Evolutionary conservation across 2,329 filamentous ascomycete genomes (phyloP), one percentile per base, ranked within the genome.

Genomic region (Colletotrichum shisoi): DNA sequence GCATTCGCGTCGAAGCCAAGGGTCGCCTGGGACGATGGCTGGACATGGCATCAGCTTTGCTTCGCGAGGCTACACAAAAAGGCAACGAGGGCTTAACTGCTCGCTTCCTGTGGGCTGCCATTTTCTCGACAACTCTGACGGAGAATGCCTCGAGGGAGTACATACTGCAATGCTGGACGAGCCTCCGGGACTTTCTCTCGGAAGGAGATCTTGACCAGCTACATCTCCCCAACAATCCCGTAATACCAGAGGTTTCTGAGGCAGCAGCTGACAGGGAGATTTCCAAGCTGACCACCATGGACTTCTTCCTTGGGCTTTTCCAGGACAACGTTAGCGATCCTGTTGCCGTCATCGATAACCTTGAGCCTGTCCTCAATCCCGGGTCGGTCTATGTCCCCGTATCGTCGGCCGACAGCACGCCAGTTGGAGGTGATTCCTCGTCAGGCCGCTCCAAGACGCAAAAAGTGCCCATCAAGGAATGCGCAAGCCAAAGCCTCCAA

Each of bases 261-360:
- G 84, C 86, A n/a, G 92, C 93, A 0, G 89, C 95, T 8, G 94
- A 98, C 70, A 89, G 93, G 62, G 94, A 99, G 75, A 90, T 97
- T 31, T 94, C 92, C 13, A 93, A 94, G 73, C 84, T 98, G 40
- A 97, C 92, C 15, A 98, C 94, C 0, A 95, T 96, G 87, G 94
- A 97, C 74, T 98, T 98, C 76, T 98, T 99, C 77, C 84, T 93
- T 57, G 92, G 89, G 44, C 86, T 99, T 0, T 98, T 98, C 75
- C 91, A 92, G 67, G 89, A 93, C 44, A 91, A 95, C 64, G 86
- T 89, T 66, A 88, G 90, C 53, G 90, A 97, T 71, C 92, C 94
- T 0, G 86, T 94, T 13, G 85, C 89, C 5, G 87, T 97, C 21
- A 97, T 99, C 66, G 93, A 97, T 73, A 95, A 89, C 34, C 81